Evolutionary conservation across 2,329 filamentous ascomycete species (phyloP).

Genomic region (Sordariomycetes sp.): DNA sequence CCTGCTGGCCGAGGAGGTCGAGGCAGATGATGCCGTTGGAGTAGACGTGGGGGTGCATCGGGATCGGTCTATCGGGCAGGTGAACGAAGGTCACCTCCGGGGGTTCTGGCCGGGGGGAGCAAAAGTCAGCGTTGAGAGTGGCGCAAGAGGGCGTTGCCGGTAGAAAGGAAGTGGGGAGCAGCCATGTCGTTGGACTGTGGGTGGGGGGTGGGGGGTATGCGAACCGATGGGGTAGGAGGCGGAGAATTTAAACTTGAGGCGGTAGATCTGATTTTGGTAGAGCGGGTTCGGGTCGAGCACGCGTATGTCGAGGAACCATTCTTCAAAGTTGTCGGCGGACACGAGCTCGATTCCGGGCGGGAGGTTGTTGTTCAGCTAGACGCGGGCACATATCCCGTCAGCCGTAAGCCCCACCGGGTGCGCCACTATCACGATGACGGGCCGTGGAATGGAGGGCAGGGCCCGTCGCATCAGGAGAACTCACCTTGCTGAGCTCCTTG

Average conservation of each 20-base stretch:
- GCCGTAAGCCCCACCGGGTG: background rate
- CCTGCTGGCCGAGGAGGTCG: constrained; percentile 75
- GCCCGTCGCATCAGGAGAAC: constrained; percentile 2
- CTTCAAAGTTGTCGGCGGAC: constrained; percentile 69
- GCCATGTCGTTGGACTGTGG: background rate
- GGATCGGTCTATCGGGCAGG: constrained; percentile 57
- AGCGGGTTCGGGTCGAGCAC: constrained; percentile 87
- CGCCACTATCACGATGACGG: background rate
- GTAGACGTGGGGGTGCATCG: constrained; percentile 96
- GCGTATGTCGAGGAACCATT: constrained; percentile 87
- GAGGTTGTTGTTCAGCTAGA: constrained; percentile 42
- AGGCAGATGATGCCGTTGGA: constrained; percentile 98
- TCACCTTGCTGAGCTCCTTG: constrained; percentile 50
- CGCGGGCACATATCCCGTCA: background rate
- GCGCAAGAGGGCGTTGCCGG: too few relatives aligned
- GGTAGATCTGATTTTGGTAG: constrained; percentile 69
- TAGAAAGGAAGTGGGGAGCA: background rate
- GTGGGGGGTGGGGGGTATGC: constrained; percentile 6
- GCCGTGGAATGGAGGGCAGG: background rate
- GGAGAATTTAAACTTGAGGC: constrained; percentile 80
- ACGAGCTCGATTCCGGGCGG: constrained; percentile 69
- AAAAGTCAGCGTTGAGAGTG: background rate
- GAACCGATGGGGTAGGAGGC: constrained; percentile 82
- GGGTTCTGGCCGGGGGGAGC: constrained; percentile 49
- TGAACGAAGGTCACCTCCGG: constrained; percentile 87